Conservation (phyloP, 148 eudicot species). For the Persicaria tinctoria region DNA sequence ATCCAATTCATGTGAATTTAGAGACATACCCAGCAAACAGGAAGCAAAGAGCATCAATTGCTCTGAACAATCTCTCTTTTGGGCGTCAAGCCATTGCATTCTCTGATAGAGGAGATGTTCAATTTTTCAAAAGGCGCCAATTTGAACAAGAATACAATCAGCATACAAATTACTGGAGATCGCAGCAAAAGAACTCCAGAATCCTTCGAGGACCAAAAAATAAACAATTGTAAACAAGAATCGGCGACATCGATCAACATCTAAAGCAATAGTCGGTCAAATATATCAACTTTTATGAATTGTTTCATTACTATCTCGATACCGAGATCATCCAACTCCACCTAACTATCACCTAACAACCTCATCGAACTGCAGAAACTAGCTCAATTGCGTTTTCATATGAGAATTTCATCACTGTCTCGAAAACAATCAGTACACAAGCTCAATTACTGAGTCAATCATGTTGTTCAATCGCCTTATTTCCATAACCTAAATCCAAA, state of each 20-base stretch:
- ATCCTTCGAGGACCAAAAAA: too few relatives aligned
- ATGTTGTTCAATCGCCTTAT: too few relatives aligned
- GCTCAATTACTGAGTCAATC: background rate
- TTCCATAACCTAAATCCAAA: too few relatives aligned
- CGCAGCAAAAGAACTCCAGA: too few relatives aligned
- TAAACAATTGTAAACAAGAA: too few relatives aligned
- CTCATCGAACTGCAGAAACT: background rate
- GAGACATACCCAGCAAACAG: background rate
- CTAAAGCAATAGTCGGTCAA: too few relatives aligned
- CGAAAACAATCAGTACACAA: background rate
- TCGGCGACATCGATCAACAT: too few relatives aligned
- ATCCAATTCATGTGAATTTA: background rate
- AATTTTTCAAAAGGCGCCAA: too few relatives aligned
- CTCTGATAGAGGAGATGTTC: background rate
- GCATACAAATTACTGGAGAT: too few relatives aligned
- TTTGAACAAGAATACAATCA: too few relatives aligned
- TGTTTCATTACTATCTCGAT: too few relatives aligned
- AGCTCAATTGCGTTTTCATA: background rate
- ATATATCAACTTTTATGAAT: too few relatives aligned
- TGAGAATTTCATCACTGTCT: background rate
- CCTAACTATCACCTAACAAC: background rate
- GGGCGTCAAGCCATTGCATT: background rate
- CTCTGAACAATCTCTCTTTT: background rate
- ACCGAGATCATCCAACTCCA: background rate
- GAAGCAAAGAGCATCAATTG: background rate